Conservation (phyloP, 176 grass and related monocot species). For the Tuctoria greenei region DNA sequence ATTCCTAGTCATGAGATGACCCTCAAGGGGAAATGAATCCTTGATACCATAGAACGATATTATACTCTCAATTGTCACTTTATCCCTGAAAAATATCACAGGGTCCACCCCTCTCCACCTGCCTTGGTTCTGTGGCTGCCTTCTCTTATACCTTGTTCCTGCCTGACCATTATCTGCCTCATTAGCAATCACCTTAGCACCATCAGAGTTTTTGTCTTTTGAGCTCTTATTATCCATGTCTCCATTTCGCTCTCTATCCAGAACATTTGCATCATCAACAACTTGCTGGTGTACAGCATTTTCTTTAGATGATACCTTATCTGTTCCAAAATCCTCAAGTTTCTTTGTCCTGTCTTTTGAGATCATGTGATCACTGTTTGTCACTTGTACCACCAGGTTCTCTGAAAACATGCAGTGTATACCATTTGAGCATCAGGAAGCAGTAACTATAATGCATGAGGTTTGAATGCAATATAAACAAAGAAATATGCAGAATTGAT, state of each 20-base stretch:
- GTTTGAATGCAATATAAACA: slow-evolving; percentile 20
- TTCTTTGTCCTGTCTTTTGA: slow-evolving; percentile 32
- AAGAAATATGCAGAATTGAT: slow-evolving; percentile 13
- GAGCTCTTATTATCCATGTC: slow-evolving; percentile 25
- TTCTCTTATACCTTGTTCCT: slow-evolving; percentile 37
- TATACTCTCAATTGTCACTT: slow-evolving; percentile 70
- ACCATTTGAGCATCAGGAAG: slow-evolving; percentile 6
- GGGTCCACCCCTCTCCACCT: slow-evolving; percentile 96
- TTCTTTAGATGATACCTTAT: slow-evolving; percentile 41
- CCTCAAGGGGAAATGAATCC: slow-evolving; percentile 74
- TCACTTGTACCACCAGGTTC: slow-evolving; percentile 42
- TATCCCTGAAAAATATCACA: slow-evolving; percentile 88
- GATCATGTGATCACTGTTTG: slow-evolving; percentile 38
- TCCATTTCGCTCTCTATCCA: slow-evolving; percentile 41
- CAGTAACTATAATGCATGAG: not conserved
- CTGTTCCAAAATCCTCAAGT: slow-evolving; percentile 22
- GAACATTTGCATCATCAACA: slow-evolving; percentile 34
- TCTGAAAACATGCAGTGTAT: slow-evolving; percentile 37
- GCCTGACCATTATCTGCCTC: slow-evolving; percentile 52
- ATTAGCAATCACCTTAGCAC: slow-evolving; percentile 42
- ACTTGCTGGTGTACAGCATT: slow-evolving; percentile 32
- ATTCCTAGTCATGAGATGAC: slow-evolving; percentile 85
- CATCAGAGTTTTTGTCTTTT: slow-evolving; percentile 35
- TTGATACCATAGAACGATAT: slow-evolving; percentile 77
- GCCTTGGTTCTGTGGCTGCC: slow-evolving; percentile 52